phyloP scores from a whole-genome alignment of 1,284 basidiomycete species.

The Papiliotrema nemorosa region DNA sequence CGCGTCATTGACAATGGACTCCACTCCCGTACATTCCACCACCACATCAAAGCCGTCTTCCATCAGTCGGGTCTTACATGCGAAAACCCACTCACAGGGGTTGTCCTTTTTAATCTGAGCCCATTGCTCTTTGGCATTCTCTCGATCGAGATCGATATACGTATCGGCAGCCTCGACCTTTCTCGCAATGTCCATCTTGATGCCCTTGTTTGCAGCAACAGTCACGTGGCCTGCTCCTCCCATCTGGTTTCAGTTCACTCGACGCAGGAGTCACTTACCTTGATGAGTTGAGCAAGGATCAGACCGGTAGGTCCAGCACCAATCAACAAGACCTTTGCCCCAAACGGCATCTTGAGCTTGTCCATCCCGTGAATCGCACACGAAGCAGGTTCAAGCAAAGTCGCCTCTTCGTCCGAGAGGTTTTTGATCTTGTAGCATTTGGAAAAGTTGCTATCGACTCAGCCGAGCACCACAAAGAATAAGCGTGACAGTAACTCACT shows the following conservation, averaged over 20 bases:
- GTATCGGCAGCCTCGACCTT: constrained; percentile 70
- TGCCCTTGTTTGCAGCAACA: constrained; percentile 77
- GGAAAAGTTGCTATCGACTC: constrained; percentile 51
- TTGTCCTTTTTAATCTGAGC: constrained; percentile 68
- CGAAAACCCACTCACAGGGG: constrained; percentile 52
- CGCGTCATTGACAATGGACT: constrained; percentile 70
- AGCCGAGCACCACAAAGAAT: not conserved
- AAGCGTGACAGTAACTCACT: constrained; percentile 53
- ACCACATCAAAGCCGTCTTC: constrained; percentile 77
- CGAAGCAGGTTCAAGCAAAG: constrained; percentile 79
- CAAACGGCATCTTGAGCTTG: constrained; percentile 71
- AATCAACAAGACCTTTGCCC: constrained; percentile 70
- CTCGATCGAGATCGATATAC: constrained; percentile 75
- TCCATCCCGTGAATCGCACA: constrained; percentile 86
- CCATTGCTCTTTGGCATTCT: constrained; percentile 75
- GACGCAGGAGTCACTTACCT: constrained; percentile 55
- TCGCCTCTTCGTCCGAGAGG: constrained; percentile 79
- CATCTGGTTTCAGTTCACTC: constrained; percentile 71
- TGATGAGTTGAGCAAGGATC: constrained; percentile 78
- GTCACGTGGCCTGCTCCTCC: constrained; percentile 74
- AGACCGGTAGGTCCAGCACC: constrained; percentile 65
- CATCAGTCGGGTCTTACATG: too few species aligned
- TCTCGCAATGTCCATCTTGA: constrained; percentile 78
- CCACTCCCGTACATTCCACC: constrained; percentile 79
- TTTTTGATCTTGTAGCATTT: constrained; percentile 82